Evolutionary conservation across 108 stramenopile genomes (phyloP).

Genomic region (Skeletonema tropicum): DNA sequence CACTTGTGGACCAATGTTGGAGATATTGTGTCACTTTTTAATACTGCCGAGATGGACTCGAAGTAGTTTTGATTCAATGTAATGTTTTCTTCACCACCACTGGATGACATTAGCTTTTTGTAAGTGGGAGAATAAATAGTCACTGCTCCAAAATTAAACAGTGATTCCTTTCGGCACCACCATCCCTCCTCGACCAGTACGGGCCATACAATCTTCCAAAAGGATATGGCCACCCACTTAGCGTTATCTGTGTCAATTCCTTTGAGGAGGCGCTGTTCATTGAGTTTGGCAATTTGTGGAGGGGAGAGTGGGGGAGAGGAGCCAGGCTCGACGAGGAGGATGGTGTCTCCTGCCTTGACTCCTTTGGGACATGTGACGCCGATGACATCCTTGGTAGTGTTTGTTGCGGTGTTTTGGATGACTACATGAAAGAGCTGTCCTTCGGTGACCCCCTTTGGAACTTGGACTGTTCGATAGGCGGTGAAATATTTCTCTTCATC

Average conservation of each 20-base stretch:
- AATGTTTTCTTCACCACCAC: no score
- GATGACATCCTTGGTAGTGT: background rate
- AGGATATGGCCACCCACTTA: background rate
- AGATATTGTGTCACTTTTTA: background rate
- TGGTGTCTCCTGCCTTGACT: conserved; percentile 25
- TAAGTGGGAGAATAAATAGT: conserved; percentile 15
- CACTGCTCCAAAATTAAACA: conserved; percentile 33
- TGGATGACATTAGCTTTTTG: background rate
- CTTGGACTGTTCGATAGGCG: conserved; percentile 21
- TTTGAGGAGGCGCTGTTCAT: conserved; percentile 11
- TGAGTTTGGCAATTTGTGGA: conserved; percentile 24
- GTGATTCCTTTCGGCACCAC: conserved; percentile 1
- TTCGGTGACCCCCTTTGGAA: conserved; percentile 25
- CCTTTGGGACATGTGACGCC: conserved; percentile 38
- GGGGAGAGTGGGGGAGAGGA: conserved; percentile 15
- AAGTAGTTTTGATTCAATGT: background rate
- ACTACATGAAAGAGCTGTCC: conserved; percentile 29
- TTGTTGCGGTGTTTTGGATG: background rate
- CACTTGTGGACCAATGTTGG: conserved; percentile 6
- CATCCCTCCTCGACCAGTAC: conserved; percentile 9
- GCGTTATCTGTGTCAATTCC: conserved; percentile 5
- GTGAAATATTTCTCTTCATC: background rate
- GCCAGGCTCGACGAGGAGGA: conserved; percentile 29
- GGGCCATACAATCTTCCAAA: conserved; percentile 39
- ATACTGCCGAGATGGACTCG: conserved; percentile 15